phyloP scores from a whole-genome alignment of 495 filamentous ascomycete species.

The Penicillium coprophilum region DNA sequence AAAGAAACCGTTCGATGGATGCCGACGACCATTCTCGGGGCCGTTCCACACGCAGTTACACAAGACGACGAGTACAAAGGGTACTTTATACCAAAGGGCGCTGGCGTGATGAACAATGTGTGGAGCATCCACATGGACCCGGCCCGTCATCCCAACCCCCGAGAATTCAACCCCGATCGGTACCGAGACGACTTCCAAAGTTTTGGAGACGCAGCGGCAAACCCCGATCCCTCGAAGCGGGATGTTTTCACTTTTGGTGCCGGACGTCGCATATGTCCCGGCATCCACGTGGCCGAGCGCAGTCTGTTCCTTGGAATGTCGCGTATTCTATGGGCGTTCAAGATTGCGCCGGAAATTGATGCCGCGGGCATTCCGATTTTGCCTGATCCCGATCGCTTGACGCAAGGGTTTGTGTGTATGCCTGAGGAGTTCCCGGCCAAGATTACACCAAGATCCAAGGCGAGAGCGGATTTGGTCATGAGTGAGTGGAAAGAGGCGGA shows the following conservation, averaged over 20 bases:
- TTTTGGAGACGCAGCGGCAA: constrained; percentile 37
- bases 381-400: constrained; percentile 26
- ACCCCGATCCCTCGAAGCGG: constrained; percentile 39
- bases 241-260: constrained; percentile 34
- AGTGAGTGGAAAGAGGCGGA: constrained; percentile 32
- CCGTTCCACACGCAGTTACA: constrained; percentile 56
- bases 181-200: constrained; percentile 33
- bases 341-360: constrained; percentile 19
- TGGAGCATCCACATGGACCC: constrained; percentile 50
- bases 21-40: constrained; percentile 40
- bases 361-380: constrained; percentile 14
- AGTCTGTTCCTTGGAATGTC: constrained; percentile 52
- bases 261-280: constrained; percentile 33
- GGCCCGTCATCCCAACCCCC: constrained; percentile 46
- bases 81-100: constrained; percentile 48
- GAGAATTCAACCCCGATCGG: constrained; percentile 56
- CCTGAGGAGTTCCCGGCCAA: constrained; percentile 34
- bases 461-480: constrained; percentile 31
- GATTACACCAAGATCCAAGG: constrained; percentile 33
- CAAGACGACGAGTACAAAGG: constrained; percentile 56
- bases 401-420: constrained; percentile 44
- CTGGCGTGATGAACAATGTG: constrained; percentile 45
- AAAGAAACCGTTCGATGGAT: constrained; percentile 47
- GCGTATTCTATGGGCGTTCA: constrained; percentile 57
- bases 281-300: constrained; percentile 35